Evolutionary conservation across 306 rosid species (phyloP), one percentile per base, ranked within the genome.

Genomic region (Begonia masoniana): DNA sequence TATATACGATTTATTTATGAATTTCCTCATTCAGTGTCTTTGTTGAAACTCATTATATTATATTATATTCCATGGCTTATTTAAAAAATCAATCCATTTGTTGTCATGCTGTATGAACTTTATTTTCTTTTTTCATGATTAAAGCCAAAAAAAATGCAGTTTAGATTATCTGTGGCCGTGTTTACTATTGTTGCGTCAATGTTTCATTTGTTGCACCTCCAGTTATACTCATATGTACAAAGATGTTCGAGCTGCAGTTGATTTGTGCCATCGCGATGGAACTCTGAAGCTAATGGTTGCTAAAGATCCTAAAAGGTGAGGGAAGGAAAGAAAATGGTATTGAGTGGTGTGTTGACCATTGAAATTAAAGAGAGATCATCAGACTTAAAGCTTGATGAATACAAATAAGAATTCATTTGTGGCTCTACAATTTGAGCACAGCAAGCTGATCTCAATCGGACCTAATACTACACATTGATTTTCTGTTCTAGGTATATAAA

Each of bases 211-310:
- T 55, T 61, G 13, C 59, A 39, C 64, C 71, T 64, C 63, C 78
- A 91, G 99, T 62, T 91, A 86, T 58, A 72, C 94, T 62, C 77
- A 76, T 48, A 81, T 91, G 77, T 91, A 86, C 71, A 91, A 76
- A 79, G 99, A 91, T 81, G 94, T 91, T 69, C 79, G 99, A 73
- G 99, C 99, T 59, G 99, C 99, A 13, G 93, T 91, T 70, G 99
- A 91, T 71, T 69, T 91, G 80, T 91, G 96, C 68, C 96, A 91
- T 64, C 96, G 96, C 14, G 99, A 91, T 62, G 99, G 99, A 73
- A 91, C 96, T 47, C 69, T 91, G 74, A 91, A 91, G 84, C 94
- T 81, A 75, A 79, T 83, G 96, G 99, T 91, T 66, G 99, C 96
- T 57, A 70, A 75, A 60, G 87, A 86, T 60, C 99, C 99, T 10